A percentile compares a stretch with the other conserved stretches of the same genome.
Evolutionary conservation across 129 eudicot species (phyloP).

Genomic region (Ambrosia artemisiifolia): DNA sequence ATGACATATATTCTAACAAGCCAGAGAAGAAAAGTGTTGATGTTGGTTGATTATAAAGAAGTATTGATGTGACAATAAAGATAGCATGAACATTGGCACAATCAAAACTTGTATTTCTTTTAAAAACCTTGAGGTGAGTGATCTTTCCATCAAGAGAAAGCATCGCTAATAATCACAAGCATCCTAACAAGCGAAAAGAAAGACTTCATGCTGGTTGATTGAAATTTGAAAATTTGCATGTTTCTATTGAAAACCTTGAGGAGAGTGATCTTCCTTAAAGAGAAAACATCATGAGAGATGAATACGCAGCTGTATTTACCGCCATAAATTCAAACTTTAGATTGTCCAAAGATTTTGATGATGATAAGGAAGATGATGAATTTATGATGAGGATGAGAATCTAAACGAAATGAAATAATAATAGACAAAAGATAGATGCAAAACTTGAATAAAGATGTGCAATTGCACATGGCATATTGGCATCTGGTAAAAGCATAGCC

Average conservation of each 20-base stretch:
- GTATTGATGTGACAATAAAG: neutral
- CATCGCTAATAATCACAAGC: too few species aligned
- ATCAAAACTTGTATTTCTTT: neutral
- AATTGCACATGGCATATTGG: too few species aligned
- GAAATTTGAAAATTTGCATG: neutral
- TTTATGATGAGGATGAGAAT: neutral
- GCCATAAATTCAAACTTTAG: neutral
- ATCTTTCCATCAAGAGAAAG: constrained; percentile 1
- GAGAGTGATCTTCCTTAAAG: neutral
- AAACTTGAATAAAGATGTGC: too few species aligned
- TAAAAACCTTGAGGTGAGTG: constrained; percentile 9
- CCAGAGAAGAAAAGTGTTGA: constrained; percentile 15
- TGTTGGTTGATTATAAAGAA: neutral
- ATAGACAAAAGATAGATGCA: neutral
- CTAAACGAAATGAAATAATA: neutral
- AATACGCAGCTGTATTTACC: too few species aligned
- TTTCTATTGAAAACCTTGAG: neutral
- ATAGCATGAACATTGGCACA: constrained; percentile 9
- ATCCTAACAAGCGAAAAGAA: too few species aligned
- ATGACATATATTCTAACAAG: constrained; percentile 16
- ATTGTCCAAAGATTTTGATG: neutral
- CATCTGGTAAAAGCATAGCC: too few species aligned
- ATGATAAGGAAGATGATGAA: neutral
- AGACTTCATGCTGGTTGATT: too few species aligned
- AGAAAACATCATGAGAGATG: neutral